Conservation (phyloP, 768 basidiomycete genomes). For the Tricholoma flavovirens region DNA sequence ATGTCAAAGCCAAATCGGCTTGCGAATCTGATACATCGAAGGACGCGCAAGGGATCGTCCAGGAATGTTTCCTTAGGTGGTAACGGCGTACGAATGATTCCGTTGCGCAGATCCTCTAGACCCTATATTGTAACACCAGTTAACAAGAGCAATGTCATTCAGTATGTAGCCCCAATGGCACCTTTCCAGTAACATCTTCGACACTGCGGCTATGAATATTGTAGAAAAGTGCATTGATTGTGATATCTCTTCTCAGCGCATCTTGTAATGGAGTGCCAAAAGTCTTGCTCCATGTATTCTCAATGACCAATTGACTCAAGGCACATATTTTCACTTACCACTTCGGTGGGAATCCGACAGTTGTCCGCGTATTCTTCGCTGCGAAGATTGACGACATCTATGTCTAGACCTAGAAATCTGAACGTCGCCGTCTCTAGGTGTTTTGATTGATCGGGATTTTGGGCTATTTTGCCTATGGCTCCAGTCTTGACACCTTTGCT, state of each 20-base stretch:
- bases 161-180: constrained; percentile 19
- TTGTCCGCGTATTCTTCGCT: constrained; percentile 86
- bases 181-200: constrained; percentile 85
- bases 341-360: constrained; percentile 83
- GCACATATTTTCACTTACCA: constrained; percentile 47
- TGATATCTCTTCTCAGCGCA: constrained; percentile 84
- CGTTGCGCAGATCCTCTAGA: constrained; percentile 71
- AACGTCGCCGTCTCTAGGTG: constrained; percentile 95
- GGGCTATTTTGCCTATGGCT: constrained; percentile 75
- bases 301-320: background rate
- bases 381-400: constrained; percentile 92
- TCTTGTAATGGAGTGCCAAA: constrained; percentile 93
- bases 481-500: constrained; percentile 48
- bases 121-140: constrained; percentile 44
- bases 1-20: constrained; percentile 83
- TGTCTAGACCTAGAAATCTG: constrained; percentile 69
- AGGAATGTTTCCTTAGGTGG: constrained; percentile 82
- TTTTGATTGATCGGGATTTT: constrained; percentile 96
- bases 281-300: constrained; percentile 38
- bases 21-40: constrained; percentile 88
- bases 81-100: constrained; percentile 84
- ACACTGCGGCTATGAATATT: constrained; percentile 83
- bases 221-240: constrained; percentile 95
- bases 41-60: constrained; percentile 91
- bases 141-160: constrained; percentile 10